Evolutionary conservation across 352 stramenopile genomes (phyloP), one percentile per base, ranked within the genome.

Genomic region (Phytophthora sp.): DNA sequence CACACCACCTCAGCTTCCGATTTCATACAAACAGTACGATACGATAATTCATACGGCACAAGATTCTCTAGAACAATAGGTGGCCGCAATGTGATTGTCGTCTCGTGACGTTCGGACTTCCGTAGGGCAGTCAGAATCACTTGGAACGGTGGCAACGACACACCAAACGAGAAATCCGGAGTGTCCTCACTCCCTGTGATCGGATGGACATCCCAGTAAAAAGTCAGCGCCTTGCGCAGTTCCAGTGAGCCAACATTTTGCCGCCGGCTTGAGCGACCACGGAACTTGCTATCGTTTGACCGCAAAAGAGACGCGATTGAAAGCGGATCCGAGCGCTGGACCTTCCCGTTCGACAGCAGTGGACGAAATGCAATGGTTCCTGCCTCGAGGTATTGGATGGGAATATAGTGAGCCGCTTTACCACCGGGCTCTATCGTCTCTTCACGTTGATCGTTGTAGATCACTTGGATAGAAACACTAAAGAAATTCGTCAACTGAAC

Each of bases 11-110:
- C 82, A 7, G 79, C 64, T 49, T 90, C 79, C 5, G 82, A 79
- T 85, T 93, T 92, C 71, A 88, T 83, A 62, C 84, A 91, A 16
- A 90, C 80, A 1, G 83, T 90, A n/a, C 85, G 81, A 39, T 89
- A 92, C 6, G 76, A 79, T 8, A 94, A 54, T 41, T 84, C 77
- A 61, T 89, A 94, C 7, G 86, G 86, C 7, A 93, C 58, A 4
- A 94, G 66, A 42, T 94, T 94, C 57, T 94, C 86, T 15, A 94
- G 38, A 27, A 83, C 66, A 39, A 94, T 88, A 15, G 84, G 84
- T 9, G 87, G 74, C 8, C 79, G 79, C 27, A 95, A 67, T 3
- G 79, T 83, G 50, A 94, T 86, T 33, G 82, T 77, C 21, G 83
- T 90, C 62, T 94, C 85, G 20, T 90, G 82, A 23, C 85, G 84